Base-by-base conservation (phyloP, 164 flowering plant genomes). In the Warburgia ugandensis region DNA sequence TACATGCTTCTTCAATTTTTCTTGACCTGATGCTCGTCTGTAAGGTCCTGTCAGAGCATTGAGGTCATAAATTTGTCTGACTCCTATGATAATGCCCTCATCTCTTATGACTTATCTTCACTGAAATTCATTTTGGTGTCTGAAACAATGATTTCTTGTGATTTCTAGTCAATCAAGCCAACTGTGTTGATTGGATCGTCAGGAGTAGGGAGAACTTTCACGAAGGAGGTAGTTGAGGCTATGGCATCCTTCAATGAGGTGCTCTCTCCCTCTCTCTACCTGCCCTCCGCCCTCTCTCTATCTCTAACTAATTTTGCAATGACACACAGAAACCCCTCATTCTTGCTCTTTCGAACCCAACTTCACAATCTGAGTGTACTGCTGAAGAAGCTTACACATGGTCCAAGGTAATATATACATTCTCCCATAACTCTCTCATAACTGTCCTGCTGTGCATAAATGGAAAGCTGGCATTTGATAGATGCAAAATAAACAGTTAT, bases 361-460 rank as follows among this genome's bases (percentile, higher is more conserved):
- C 97, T 26, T 75, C 95, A 11, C 96, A 92, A 53, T 78, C 98
- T 19, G 96, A 87, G 65, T 92, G 98, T 63, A 87, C 95, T 12
- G 96, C 96, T 17, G 91, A 87, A 64, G 83, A 92, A 69, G 98
- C 96, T 59, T 92, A 87, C 60, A 70, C 73, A 4, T 92, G 96
- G 96, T 81, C 71, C 52, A 45, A 87, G 86, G 96, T 92, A 69
- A 56, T n/a, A n/a, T n/a, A 32, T 37, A 8, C 6, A 25, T 21
- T 25, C 12, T 32, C 45, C n/a, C n/a, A n/a, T n/a, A n/a, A n/a
- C n/a, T n/a, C n/a, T n/a, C n/a, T n/a, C n/a, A n/a, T n/a, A n/a
- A n/a, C n/a, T n/a, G n/a, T n/a, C n/a, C n/a, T n/a, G n/a, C n/a
- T n/a, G n/a, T n/a, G n/a, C n/a, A n/a, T n/a, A n/a, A n/a, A n/a